Percentiles rank a stretch among this genome's conserved stretches.
phyloP scores from a whole-genome alignment of 106 monocot genomes.

The Amphibolis antarctica region DNA sequence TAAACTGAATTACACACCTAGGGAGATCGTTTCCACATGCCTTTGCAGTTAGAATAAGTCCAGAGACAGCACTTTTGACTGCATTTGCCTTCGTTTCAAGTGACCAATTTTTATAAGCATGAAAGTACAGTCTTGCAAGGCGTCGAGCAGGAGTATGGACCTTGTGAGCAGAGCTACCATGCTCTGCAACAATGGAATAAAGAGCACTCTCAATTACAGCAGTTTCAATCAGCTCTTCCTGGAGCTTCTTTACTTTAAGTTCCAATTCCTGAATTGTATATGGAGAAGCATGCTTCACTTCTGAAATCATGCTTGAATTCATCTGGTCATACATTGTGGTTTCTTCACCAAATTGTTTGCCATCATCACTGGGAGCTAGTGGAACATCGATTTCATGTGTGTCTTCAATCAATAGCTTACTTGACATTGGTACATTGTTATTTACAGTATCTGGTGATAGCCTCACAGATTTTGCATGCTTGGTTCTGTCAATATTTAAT shows the following conservation, averaged over 20 bases:
- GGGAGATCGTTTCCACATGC: conserved; percentile 89
- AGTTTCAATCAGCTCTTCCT: conserved; percentile 66
- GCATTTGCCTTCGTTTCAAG: conserved; percentile 40
- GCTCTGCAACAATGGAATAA: conserved; percentile 73
- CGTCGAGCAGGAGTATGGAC: conserved; percentile 90
- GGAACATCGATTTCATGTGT: conserved; percentile 51
- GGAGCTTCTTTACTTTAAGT: conserved; percentile 42
- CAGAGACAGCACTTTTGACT: conserved; percentile 57
- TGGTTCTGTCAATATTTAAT: conserved; percentile 19
- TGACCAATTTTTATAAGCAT: conserved; percentile 39
- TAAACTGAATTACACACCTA: conserved; percentile 33
- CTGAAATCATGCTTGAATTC: conserved; percentile 3
- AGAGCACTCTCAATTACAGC: conserved; percentile 69
- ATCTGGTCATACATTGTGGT: conserved; percentile 7
- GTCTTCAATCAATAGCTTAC: conserved; percentile 33
- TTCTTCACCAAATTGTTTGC: conserved; percentile 2
- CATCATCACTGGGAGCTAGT: conserved; percentile 14
- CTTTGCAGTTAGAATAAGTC: conserved; percentile 56
- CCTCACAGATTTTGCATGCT: conserved; percentile 32
- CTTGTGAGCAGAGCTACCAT: conserved; percentile 77
- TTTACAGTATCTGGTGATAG: conserved; percentile 10
- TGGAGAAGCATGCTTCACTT: conserved; percentile 10
- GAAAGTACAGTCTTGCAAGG: conserved; percentile 59
- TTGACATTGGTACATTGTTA: conserved; percentile 1
- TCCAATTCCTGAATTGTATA: conserved; percentile 57